phyloP scores from a whole-genome alignment of 2,329 filamentous ascomycete species.

The Colletotrichum sp. region DNA sequence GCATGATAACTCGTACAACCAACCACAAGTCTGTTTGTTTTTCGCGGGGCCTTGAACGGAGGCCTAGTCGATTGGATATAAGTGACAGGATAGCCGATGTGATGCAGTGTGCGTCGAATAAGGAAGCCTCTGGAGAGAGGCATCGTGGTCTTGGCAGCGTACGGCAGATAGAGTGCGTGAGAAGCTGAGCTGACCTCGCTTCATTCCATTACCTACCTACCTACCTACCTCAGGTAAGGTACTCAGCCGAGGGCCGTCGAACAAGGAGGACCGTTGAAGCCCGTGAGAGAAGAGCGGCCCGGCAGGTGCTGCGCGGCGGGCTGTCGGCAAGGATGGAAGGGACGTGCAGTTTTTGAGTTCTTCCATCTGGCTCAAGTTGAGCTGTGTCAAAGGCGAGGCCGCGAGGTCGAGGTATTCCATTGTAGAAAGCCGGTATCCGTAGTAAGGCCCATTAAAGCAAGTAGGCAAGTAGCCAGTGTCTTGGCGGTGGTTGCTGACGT shows the following conservation, averaged over 20 bases:
- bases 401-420: neutral
- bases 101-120: neutral
- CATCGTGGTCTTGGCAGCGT: neutral
- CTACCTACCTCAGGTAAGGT: neutral
- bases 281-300: neutral
- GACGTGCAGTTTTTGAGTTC: neutral
- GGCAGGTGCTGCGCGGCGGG: neutral
- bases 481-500: neutral
- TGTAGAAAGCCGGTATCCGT: neutral
- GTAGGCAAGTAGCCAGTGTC: neutral
- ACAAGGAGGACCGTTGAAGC: neutral
- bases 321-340: neutral
- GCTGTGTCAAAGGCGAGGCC: neutral
- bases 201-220: neutral
- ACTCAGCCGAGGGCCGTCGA: neutral
- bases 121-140: neutral
- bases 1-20: neutral
- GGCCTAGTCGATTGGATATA: neutral
- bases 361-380: neutral
- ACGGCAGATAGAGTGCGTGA: neutral
- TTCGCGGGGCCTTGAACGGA: neutral
- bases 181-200: neutral
- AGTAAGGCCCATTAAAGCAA: neutral
- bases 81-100: neutral
- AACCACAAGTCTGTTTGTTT: neutral